Conservation (phyloP, 805 yeast species). For the Yarrowia alimentaria region DNA sequence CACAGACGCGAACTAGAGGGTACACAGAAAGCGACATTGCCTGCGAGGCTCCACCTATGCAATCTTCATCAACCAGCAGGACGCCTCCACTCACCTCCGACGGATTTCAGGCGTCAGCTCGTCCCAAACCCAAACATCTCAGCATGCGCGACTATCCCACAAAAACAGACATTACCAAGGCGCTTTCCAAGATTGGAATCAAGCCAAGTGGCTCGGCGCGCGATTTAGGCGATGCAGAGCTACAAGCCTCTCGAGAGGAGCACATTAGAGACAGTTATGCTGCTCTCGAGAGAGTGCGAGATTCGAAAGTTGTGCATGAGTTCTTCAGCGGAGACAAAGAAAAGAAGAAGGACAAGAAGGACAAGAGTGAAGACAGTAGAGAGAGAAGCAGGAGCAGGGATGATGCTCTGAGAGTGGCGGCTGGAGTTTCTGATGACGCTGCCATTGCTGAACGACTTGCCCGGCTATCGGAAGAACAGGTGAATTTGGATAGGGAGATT, state of each 20-base stretch:
- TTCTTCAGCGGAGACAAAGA: background rate
- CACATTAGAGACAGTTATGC: constrained; percentile 23
- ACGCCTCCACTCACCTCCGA: constrained; percentile 10
- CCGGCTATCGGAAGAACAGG: too few relatives aligned
- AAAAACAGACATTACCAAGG: constrained; percentile 15
- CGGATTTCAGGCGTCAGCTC: constrained; percentile 4
- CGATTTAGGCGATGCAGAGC: background rate
- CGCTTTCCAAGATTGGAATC: constrained; percentile 26
- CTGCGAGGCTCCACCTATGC: too few relatives aligned
- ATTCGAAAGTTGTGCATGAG: constrained; percentile 4
- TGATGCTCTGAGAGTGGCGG: too few relatives aligned
- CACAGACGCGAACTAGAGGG: background rate
- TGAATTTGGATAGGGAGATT: too few relatives aligned
- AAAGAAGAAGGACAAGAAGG: background rate
- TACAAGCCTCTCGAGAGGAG: constrained; percentile 15
- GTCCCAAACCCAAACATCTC: constrained; percentile 14
- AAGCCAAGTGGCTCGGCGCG: constrained; percentile 2
- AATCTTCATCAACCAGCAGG: background rate
- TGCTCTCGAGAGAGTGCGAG: constrained; percentile 15
- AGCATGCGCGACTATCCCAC: constrained; percentile 15
- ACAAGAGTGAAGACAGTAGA: too few relatives aligned
- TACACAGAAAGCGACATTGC: constrained; percentile 23
- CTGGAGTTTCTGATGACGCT: background rate
- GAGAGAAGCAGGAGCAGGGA: constrained; percentile 6
- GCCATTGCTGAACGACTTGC: background rate